These are phyloP conservation scores for Roridomyces roridus DNA, from an alignment of 768 basidiomycete species.

Conservation along the genomic window DNA sequence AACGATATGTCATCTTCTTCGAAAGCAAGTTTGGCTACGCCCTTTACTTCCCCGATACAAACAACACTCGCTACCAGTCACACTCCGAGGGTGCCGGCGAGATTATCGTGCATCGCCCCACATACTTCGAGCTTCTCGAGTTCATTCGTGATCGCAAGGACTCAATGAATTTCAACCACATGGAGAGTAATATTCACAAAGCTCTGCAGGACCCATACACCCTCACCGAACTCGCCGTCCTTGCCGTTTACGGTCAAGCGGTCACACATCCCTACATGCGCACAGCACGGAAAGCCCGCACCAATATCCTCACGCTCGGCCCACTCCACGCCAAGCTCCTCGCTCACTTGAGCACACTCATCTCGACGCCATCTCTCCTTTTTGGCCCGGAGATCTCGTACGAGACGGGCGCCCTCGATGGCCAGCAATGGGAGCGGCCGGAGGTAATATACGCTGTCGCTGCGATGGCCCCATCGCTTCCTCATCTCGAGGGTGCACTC, in stretches of 20 bases:
- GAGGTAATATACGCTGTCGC: conserved; percentile 10
- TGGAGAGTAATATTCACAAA: conserved; percentile 28
- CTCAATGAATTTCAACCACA: conserved; percentile 21
- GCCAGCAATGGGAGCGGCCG: conserved; percentile 4
- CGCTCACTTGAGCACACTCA: background rate
- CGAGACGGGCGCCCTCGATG: conserved; percentile 5
- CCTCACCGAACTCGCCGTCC: conserved; percentile 16
- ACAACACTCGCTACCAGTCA: conserved; percentile 38
- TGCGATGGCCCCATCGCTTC: background rate
- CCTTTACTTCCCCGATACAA: conserved; percentile 39
- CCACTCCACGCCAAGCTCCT: background rate
- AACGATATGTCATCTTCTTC: conserved; percentile 28
- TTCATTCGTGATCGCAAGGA: conserved; percentile 30
- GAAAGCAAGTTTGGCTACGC: conserved; percentile 25
- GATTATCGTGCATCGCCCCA: conserved; percentile 26
- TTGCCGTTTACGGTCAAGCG: conserved; percentile 15
- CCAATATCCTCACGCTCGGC: background rate
- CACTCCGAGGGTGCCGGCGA: conserved; percentile 31
- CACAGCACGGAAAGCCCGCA: background rate
- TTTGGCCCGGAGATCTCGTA: background rate
- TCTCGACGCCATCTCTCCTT: background rate
- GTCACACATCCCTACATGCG: conserved; percentile 10
- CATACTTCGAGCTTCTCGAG: conserved; percentile 27
- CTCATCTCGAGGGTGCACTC: background rate
- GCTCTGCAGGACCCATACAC: conserved; percentile 2